phyloP scores from a whole-genome alignment of 2,329 filamentous ascomycete species.

The Rutstroemia sp. region DNA sequence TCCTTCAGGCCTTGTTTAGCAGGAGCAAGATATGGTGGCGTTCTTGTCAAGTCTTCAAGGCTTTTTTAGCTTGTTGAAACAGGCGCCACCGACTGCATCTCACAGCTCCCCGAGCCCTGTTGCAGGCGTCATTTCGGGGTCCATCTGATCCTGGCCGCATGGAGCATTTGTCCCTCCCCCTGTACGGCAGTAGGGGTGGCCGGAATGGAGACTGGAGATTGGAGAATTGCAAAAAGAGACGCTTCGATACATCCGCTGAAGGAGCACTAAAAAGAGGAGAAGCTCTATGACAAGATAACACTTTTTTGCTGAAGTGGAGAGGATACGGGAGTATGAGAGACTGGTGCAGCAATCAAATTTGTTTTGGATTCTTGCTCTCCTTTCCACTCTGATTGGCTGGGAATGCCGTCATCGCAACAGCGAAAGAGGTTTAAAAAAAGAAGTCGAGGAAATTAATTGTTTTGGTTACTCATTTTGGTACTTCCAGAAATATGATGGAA shows the following conservation, averaged over 20 bases:
- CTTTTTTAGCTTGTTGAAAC: not conserved
- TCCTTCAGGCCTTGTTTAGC: no score
- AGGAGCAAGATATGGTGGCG: not conserved
- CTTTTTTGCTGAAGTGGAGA: no score
- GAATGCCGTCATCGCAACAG: no score
- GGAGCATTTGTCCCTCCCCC: not conserved
- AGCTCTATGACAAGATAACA: no score
- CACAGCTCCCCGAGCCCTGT: not conserved
- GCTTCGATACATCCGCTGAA: conserved; percentile 3
- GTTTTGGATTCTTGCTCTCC: no score
- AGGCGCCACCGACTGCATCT: not conserved
- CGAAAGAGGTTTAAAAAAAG: not conserved
- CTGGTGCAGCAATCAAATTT: no score
- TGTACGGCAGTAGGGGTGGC: not conserved
- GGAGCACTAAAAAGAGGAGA: not conserved
- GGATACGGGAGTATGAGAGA: no score
- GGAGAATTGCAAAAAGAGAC: not conserved
- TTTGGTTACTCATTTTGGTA: no score
- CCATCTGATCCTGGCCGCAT: not conserved
- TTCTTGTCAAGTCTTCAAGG: not conserved
- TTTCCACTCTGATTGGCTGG: no score
- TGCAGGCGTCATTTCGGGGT: not conserved
- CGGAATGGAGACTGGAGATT: not conserved
- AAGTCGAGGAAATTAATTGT: no score
- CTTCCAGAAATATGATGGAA: no score